Conservation (phyloP, 2,329 filamentous ascomycete genomes). For the Pseudogymnoascus verrucosus region DNA sequence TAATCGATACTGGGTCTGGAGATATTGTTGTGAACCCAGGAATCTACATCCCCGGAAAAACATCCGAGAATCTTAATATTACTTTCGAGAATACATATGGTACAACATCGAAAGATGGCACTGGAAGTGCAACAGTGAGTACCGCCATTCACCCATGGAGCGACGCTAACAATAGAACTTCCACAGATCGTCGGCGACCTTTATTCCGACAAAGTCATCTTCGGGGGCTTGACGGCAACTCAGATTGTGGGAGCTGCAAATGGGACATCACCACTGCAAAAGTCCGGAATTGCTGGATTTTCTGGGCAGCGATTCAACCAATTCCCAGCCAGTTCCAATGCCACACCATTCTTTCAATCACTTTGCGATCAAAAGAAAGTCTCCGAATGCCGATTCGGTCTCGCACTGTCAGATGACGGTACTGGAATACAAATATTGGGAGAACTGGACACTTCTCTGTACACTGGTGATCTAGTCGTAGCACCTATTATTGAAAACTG, state of each 20-base stretch:
- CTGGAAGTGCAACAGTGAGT: not conserved
- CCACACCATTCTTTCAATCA: not conserved
- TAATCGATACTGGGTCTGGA: slow-evolving; percentile 14
- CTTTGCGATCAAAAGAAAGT: not conserved
- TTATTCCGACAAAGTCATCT: not conserved
- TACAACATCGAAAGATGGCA: not conserved
- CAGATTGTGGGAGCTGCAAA: not conserved
- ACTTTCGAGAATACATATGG: not conserved
- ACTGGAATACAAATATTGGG: not conserved
- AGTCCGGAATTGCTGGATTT: not conserved
- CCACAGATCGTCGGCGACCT: not conserved
- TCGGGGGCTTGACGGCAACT: not conserved
- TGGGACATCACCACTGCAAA: not conserved
- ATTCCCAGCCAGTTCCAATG: not conserved
- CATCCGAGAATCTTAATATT: not conserved
- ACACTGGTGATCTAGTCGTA: not conserved
- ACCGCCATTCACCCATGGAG: not conserved
- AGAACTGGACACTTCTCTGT: not conserved
- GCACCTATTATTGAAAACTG: not conserved
- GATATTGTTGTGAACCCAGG: slow-evolving; percentile 15
- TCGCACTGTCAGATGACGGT: not conserved
- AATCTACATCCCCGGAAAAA: not conserved
- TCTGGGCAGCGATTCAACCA: not conserved
- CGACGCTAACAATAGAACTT: not conserved
- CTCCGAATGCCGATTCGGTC: not conserved